phyloP scores from a whole-genome alignment of 2,329 filamentous ascomycete genomes.

The Eurotiales sp. region DNA sequence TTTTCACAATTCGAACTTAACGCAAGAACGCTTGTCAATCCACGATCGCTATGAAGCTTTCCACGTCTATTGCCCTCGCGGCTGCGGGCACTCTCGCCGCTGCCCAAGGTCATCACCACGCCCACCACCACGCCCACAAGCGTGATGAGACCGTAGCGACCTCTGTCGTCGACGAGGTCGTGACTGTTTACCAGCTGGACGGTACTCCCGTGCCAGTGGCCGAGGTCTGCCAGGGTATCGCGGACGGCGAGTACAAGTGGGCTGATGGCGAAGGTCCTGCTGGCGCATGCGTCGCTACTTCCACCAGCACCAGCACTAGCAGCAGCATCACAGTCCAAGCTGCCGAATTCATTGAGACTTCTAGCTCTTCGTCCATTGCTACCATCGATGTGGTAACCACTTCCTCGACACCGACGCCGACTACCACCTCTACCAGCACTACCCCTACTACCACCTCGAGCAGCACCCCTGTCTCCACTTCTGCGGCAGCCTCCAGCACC shows the following conservation, averaged over 20 bases:
- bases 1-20: background rate
- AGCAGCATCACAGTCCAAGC: slow-evolving; percentile 31
- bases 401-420: slow-evolving; percentile 16
- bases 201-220: slow-evolving; percentile 56
- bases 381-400: slow-evolving; percentile 2
- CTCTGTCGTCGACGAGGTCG: slow-evolving; percentile 58
- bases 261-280: slow-evolving; percentile 59
- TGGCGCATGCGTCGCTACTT: slow-evolving; percentile 48
- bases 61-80: slow-evolving; percentile 37
- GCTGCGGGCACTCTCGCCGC: slow-evolving; percentile 41
- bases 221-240: slow-evolving; percentile 68
- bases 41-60: slow-evolving; percentile 37
- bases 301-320: slow-evolving; percentile 24
- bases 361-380: slow-evolving; percentile 9
- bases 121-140: slow-evolving; percentile 38
- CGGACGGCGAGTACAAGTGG: slow-evolving; percentile 63
- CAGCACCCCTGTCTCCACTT: slow-evolving; percentile 18
- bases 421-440: slow-evolving; percentile 16
- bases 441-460: slow-evolving; percentile 16
- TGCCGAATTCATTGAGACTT: slow-evolving; percentile 49
- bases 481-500: slow-evolving; percentile 16
- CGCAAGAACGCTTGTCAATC: background rate
- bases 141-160: slow-evolving; percentile 46
- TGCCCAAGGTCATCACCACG: slow-evolving; percentile 43
- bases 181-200: slow-evolving; percentile 69